These are phyloP conservation scores for Trapa incisa DNA, from an alignment of 345 rosid species.

Conservation along the genomic window DNA sequence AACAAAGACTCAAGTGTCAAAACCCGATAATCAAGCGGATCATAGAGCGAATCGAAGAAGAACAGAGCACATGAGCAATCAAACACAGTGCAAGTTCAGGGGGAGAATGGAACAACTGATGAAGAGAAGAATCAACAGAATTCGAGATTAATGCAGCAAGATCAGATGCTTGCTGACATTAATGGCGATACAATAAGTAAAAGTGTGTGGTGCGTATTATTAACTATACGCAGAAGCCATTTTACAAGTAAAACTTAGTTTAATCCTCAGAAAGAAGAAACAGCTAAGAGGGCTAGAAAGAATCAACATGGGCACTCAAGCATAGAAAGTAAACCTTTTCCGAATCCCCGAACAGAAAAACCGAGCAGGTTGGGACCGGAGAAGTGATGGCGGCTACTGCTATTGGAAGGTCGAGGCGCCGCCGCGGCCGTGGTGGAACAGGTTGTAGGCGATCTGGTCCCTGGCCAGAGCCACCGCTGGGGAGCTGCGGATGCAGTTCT, in stretches of 20 bases:
- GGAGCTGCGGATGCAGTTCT: slow-evolving; percentile 38
- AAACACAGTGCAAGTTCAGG: no score
- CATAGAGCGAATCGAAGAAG: no score
- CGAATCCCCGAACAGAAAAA: background rate
- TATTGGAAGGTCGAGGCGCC: slow-evolving; percentile 9
- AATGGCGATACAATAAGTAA: no score
- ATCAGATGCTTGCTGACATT: no score
- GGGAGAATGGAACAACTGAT: no score
- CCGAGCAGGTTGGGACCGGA: background rate
- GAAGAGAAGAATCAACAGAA: no score
- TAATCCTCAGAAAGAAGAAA: background rate
- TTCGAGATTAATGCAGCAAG: no score
- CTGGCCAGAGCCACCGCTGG: slow-evolving; percentile 31
- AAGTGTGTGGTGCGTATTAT: background rate
- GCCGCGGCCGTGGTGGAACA: slow-evolving; percentile 59
- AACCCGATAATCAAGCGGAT: no score
- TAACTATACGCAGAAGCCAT: background rate
- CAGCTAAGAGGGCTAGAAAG: background rate
- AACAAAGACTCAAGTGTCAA: no score
- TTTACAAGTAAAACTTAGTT: background rate
- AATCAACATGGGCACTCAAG: background rate
- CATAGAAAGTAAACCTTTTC: background rate
- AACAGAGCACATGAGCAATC: no score
- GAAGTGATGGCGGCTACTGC: background rate
- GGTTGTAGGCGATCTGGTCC: slow-evolving; percentile 63